Evolutionary conservation across 78 protist species (phyloP).

Genomic region (Pelomyxa schiedti): DNA sequence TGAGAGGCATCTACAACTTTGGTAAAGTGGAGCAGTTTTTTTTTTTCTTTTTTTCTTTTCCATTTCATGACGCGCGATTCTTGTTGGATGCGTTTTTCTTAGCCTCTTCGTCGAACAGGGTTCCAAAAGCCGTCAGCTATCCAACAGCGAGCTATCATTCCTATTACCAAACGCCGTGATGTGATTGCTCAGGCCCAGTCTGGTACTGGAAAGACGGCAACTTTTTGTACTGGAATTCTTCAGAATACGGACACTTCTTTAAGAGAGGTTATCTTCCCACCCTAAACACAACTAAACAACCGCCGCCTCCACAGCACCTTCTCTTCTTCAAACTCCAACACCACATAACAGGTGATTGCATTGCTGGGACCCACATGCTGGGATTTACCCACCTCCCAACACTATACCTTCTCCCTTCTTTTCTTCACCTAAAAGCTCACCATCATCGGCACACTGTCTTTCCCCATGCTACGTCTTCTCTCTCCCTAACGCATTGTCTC

Average conservation of each 20-base stretch:
- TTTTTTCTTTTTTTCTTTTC: not conserved
- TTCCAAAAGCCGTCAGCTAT: conserved; percentile 96
- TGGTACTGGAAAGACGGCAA: conserved; percentile 98
- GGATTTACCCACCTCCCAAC: not conserved
- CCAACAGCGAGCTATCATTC: conserved; percentile 95
- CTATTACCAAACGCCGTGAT: conserved; percentile 88
- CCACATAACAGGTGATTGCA: too few relatives aligned
- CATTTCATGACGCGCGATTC: not conserved
- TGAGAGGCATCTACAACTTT: conserved; percentile 84
- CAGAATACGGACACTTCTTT: conserved; percentile 64
- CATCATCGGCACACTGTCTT: too few relatives aligned
- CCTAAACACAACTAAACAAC: conserved; percentile 55
- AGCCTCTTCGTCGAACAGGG: conserved; percentile 18
- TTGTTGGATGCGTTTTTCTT: not conserved
- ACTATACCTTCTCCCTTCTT: not conserved
- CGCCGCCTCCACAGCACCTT: conserved; percentile 34
- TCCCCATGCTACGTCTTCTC: too few relatives aligned
- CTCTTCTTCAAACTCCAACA: not conserved
- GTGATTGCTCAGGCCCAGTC: conserved; percentile 96
- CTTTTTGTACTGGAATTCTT: conserved; percentile 74
- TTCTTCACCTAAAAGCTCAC: not conserved
- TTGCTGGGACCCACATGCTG: too few relatives aligned
- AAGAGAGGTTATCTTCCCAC: too few relatives aligned
- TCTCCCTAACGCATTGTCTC: conserved; percentile 17
- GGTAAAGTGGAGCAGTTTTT: too few relatives aligned